Evolutionary conservation across 192 early-diverging fungal species (phyloP).

Genomic region (Chytriomyces confervae): DNA sequence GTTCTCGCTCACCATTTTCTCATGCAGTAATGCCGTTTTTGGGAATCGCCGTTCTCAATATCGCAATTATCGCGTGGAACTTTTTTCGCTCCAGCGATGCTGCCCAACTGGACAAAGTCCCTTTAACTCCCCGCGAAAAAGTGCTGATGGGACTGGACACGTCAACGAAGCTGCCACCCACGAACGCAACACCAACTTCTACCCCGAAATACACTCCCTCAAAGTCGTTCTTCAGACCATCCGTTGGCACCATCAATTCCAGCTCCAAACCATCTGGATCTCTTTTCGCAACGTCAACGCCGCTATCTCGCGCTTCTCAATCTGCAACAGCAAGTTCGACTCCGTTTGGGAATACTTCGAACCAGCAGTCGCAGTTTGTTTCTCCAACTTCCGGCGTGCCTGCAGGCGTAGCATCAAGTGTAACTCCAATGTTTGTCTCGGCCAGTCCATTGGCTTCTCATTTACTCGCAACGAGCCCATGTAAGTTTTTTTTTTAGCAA

Average conservation of each 20-base stretch:
- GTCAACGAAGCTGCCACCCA: background rate
- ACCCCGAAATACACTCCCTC: slow-evolving; percentile 1
- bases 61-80: background rate
- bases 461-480: background rate
- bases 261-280: background rate
- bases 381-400: background rate
- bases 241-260: background rate
- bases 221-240: background rate
- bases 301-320: background rate
- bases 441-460: background rate
- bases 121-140: slow-evolving; percentile 13
- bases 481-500: background rate
- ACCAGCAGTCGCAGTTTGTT: background rate
- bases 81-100: background rate
- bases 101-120: background rate
- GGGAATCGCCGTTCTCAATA: background rate
- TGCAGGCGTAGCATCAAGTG: background rate
- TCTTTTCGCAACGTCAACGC: background rate
- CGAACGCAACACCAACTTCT: background rate
- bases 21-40: too few relatives aligned
- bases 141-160: slow-evolving; percentile 8
- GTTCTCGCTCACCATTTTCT: too few relatives aligned
- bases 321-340: background rate
- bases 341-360: background rate
- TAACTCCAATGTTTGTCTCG: background rate